Conservation (phyloP, 148 eudicot genomes). For the Chenopodium album region DNA sequence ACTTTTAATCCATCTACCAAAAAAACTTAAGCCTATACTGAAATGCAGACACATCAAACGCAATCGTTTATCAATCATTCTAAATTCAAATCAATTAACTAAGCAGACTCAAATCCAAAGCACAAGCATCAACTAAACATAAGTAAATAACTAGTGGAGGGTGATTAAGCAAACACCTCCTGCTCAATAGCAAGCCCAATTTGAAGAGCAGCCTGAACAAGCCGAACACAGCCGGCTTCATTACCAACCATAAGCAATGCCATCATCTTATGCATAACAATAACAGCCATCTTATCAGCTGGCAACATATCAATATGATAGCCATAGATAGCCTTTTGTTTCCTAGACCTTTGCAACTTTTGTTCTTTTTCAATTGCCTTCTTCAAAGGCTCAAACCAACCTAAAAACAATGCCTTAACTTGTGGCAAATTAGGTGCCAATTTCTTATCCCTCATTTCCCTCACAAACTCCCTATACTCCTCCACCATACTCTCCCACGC, state of each 20-base stretch:
- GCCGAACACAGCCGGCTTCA: constrained; percentile 52
- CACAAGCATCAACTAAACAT: neutral
- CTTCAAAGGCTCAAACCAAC: constrained; percentile 91
- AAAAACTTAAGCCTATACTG: neutral
- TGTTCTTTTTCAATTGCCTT: constrained; percentile 74
- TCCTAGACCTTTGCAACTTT: constrained; percentile 43
- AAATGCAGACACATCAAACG: neutral
- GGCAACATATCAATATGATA: constrained; percentile 62
- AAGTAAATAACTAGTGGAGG: neutral
- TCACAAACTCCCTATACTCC: constrained; percentile 74
- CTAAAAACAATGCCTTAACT: constrained; percentile 69
- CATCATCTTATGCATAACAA: constrained; percentile 92
- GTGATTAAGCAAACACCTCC: constrained; percentile 47
- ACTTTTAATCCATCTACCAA: too few species aligned
- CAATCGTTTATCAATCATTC: too few species aligned
- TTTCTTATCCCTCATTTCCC: constrained; percentile 80
- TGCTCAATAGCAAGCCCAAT: constrained; percentile 80
- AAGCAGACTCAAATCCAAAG: neutral
- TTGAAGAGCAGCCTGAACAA: constrained; percentile 75
- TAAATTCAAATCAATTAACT: too few species aligned
- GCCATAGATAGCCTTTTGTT: constrained; percentile 47
- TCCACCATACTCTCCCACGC: constrained; percentile 87
- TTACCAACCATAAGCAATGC: constrained; percentile 65
- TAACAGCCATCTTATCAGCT: constrained; percentile 90
- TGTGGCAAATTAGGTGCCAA: constrained; percentile 89